phyloP scores from a whole-genome alignment of 169 alveolate genomes.

The Plasmodium inui region DNA sequence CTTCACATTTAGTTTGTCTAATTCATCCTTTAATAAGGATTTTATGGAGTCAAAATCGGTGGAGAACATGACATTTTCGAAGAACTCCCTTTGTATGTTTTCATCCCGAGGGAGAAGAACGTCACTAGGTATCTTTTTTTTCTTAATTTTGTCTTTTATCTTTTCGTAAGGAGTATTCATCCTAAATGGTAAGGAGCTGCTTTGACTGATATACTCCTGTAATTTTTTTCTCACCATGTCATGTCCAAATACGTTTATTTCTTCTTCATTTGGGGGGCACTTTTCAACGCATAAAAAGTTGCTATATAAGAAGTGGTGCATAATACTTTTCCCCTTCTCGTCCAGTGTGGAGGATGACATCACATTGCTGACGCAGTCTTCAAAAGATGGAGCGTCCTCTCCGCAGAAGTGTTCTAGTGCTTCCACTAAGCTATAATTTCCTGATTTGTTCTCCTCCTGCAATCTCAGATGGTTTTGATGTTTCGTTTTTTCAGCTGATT shows the following conservation, averaged over 20 bases:
- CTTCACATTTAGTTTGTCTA: constrained; percentile 23
- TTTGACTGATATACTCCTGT: constrained; percentile 13
- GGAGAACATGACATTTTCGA: constrained; percentile 23
- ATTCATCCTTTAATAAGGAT: constrained; percentile 15
- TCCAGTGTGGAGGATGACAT: constrained; percentile 16
- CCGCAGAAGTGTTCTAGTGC: constrained; percentile 19
- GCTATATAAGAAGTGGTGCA: constrained; percentile 45
- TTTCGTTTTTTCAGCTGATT: neutral
- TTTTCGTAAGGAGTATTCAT: neutral
- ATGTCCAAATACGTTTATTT: constrained; percentile 13
- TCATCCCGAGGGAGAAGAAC: constrained; percentile 28
- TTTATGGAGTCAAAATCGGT: neutral
- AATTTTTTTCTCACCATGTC: constrained; percentile 12
- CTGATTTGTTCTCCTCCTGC: neutral
- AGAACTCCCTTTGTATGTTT: constrained; percentile 21
- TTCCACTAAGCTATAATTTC: neutral
- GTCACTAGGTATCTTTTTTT: neutral
- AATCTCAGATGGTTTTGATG: constrained; percentile 11
- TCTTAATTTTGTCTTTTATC: constrained; percentile 17
- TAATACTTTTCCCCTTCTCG: constrained; percentile 21
- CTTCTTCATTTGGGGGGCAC: constrained; percentile 7
- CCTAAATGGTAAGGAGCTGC: constrained; percentile 7
- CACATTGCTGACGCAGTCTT: constrained; percentile 21
- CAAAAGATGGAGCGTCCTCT: constrained; percentile 17
- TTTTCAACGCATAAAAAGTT: constrained; percentile 19